These are phyloP conservation scores for Apiotrichum laibachii DNA, from an alignment of 1,284 basidiomycete genomes.

Conservation along the genomic window DNA sequence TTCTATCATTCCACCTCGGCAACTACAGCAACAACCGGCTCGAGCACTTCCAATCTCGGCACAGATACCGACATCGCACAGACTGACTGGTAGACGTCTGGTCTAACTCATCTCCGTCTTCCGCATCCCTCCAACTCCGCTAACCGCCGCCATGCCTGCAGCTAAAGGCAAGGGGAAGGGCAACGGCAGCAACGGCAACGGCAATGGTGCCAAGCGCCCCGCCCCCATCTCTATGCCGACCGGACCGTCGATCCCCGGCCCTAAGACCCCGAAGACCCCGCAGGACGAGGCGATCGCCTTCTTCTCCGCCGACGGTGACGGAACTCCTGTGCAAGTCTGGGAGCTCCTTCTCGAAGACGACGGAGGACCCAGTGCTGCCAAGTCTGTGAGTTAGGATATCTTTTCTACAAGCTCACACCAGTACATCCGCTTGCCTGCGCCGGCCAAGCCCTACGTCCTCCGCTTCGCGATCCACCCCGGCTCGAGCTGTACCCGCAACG, in stretches of 20 bases:
- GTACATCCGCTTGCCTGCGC: constrained; percentile 92
- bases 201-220: constrained; percentile 13
- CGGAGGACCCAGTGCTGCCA: constrained; percentile 79
- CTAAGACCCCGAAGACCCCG: constrained; percentile 69
- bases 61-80: too few species aligned
- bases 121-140: too few species aligned
- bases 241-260: background rate
- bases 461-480: constrained; percentile 85
- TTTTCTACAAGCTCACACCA: constrained; percentile 43
- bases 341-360: constrained; percentile 80
- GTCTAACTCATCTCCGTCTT: too few species aligned
- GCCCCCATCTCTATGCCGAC: constrained; percentile 10
- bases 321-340: constrained; percentile 72
- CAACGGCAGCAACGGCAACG: background rate
- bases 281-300: constrained; percentile 87
- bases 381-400: constrained; percentile 61
- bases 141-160: too few species aligned
- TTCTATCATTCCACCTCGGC: too few species aligned
- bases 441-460: constrained; percentile 80
- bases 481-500: constrained; percentile 79
- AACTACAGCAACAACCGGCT: too few species aligned
- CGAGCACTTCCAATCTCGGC: too few species aligned
- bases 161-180: background rate
- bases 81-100: too few species aligned
- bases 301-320: constrained; percentile 61